Conservation (phyloP, 2,329 filamentous ascomycete species). For the Ophiostoma angusticollis region DNA sequence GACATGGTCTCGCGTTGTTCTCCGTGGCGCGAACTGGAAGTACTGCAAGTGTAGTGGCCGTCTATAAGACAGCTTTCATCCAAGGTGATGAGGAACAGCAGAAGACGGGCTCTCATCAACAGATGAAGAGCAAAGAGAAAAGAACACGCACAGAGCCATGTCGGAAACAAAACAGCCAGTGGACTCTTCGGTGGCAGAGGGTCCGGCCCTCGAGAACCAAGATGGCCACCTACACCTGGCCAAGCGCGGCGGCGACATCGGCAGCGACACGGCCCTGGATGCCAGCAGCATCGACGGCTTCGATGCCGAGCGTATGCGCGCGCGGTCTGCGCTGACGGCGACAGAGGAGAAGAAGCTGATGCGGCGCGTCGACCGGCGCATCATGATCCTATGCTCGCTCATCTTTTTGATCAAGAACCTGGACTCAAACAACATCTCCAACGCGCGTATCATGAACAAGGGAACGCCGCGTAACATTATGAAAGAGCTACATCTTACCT, state of each 20-base stretch:
- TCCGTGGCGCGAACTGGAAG: too few species aligned
- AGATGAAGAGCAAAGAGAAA: too few species aligned
- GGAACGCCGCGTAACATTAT: conserved; percentile 29
- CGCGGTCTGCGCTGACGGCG: conserved; percentile 15
- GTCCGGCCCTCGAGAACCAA: too few species aligned
- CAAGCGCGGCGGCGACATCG: conserved; percentile 16
- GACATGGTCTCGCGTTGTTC: too few species aligned
- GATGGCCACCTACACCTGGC: conserved; percentile 13
- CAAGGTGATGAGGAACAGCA: too few species aligned
- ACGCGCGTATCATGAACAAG: conserved; percentile 31
- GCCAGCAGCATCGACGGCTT: conserved; percentile 15
- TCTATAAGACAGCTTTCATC: too few species aligned
- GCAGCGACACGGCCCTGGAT: conserved; percentile 1
- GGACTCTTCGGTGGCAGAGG: background rate
- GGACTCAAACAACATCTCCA: conserved; percentile 27
- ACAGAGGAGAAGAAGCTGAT: conserved; percentile 32
- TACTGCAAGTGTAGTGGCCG: too few species aligned
- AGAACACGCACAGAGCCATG: too few species aligned
- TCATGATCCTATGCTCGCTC: conserved; percentile 28
- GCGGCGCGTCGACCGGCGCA: conserved; percentile 28
- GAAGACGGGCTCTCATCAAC: too few species aligned
- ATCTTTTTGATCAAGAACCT: conserved; percentile 30
- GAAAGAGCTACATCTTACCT: conserved; percentile 26
- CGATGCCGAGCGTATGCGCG: conserved; percentile 26
- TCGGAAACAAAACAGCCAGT: conserved; percentile 2